Conservation (phyloP, 2,329 filamentous ascomycete genomes). For the Kalmusia sp. region DNA sequence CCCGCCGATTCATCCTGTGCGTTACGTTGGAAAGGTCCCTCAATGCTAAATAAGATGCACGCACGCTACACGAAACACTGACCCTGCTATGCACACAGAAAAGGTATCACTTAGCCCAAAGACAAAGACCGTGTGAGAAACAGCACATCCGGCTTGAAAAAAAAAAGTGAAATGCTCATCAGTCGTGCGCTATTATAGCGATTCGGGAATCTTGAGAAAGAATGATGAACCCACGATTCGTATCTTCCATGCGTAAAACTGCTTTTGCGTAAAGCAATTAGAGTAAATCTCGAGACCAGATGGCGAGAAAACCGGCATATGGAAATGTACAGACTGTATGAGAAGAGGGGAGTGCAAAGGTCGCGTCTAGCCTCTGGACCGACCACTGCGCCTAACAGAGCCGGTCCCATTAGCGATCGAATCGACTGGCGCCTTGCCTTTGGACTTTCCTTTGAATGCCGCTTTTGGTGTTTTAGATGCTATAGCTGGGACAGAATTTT, state of each 20-base stretch:
- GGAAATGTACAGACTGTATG: background rate
- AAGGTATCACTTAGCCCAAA: conserved; percentile 1
- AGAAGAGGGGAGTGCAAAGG: background rate
- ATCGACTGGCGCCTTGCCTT: background rate
- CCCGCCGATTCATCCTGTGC: too few species aligned
- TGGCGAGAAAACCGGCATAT: background rate
- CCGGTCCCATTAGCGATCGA: background rate
- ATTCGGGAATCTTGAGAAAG: background rate
- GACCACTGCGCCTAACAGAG: conserved; percentile 4
- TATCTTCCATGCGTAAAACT: too few species aligned
- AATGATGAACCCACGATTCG: too few species aligned
- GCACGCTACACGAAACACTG: background rate
- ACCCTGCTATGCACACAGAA: background rate
- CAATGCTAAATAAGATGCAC: too few species aligned
- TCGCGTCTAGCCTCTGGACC: background rate
- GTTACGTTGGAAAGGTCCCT: too few species aligned
- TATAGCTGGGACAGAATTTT: conserved; percentile 1
- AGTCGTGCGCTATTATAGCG: background rate
- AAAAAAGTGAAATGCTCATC: background rate
- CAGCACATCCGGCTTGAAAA: background rate
- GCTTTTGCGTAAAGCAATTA: background rate
- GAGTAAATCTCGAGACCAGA: background rate
- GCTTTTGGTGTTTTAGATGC: background rate
- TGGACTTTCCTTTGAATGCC: background rate
- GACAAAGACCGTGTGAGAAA: background rate